A percentile compares a stretch with the other conserved stretches of the same genome.
phyloP scores from a whole-genome alignment of 1,284 basidiomycete species.

The Cutaneotrichosporon curvatum region DNA sequence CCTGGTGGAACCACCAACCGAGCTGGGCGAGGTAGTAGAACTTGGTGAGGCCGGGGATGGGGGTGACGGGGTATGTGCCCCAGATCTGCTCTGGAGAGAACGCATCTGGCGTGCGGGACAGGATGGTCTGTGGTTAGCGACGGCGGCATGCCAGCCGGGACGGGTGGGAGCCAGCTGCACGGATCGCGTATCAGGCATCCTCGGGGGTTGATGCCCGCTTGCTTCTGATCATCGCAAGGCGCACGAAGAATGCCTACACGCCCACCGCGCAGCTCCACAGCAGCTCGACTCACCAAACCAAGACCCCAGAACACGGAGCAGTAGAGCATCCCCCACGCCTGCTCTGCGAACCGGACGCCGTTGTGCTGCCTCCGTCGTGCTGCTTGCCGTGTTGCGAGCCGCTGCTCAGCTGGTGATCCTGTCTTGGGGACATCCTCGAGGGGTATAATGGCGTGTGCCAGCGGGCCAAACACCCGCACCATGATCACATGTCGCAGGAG shows the following conservation, averaged over 20 bases:
- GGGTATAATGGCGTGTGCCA: slow-evolving; percentile 5
- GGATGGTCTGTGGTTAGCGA: slow-evolving; percentile 59
- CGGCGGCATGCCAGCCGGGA: not conserved
- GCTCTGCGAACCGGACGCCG: slow-evolving; percentile 83
- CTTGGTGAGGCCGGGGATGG: slow-evolving; percentile 71
- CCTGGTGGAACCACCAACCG: slow-evolving; percentile 90
- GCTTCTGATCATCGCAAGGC: too few relatives aligned
- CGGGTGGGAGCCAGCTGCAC: not conserved
- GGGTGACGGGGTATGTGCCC: slow-evolving; percentile 73
- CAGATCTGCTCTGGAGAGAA: slow-evolving; percentile 66
- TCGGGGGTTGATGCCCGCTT: too few relatives aligned
- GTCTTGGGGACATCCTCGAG: slow-evolving; percentile 1
- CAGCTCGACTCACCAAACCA: slow-evolving; percentile 64
- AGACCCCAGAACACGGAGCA: slow-evolving; percentile 66
- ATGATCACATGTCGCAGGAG: slow-evolving; percentile 67
- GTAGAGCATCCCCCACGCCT: slow-evolving; percentile 83
- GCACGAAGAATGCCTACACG: too few relatives aligned
- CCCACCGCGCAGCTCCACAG: too few relatives aligned
- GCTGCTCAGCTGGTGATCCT: slow-evolving; percentile 4
- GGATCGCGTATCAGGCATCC: too few relatives aligned
- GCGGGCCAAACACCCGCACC: slow-evolving; percentile 64
- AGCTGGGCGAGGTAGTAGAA: slow-evolving; percentile 85
- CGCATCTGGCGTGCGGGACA: slow-evolving; percentile 64
- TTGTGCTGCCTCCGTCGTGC: slow-evolving; percentile 53
- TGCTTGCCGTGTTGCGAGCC: not conserved